phyloP scores from a whole-genome alignment of 306 rosid species.

The Pterocarpus macrocarpus region DNA sequence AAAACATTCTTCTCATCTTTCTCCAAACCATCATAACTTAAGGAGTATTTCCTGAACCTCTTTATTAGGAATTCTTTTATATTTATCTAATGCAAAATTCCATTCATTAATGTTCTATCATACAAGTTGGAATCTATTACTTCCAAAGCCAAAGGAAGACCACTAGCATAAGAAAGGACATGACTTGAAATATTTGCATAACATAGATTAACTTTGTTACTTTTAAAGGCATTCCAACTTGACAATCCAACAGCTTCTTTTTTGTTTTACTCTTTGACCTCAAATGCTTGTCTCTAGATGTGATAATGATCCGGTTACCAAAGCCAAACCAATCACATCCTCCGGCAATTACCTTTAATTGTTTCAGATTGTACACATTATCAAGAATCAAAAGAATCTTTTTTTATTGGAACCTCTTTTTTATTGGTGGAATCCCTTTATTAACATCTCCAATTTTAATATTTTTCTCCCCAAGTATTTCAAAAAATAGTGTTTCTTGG shows the following conservation, averaged over 20 bases:
- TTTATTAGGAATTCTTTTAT: background rate
- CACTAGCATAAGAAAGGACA: background rate
- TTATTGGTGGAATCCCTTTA: background rate
- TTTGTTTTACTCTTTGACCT: background rate
- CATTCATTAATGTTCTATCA: conserved; percentile 1
- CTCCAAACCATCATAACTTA: conserved; percentile 36
- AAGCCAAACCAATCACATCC: background rate
- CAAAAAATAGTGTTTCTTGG: conserved; percentile 10
- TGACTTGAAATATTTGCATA: background rate
- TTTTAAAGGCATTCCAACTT: conserved; percentile 14
- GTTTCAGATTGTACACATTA: background rate
- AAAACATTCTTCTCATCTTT: conserved; percentile 32
- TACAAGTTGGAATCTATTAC: conserved; percentile 23
- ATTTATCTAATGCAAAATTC: conserved; percentile 14
- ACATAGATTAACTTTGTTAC: background rate
- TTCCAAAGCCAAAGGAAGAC: conserved; percentile 24
- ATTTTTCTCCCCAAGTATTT: background rate
- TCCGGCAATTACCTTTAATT: background rate
- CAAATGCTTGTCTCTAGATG: conserved; percentile 1
- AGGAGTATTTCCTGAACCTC: conserved; percentile 1
- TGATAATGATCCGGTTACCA: background rate
- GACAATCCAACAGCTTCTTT: background rate
- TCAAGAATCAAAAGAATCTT: conserved; percentile 13
- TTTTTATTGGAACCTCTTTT: background rate
- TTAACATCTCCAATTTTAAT: background rate